Base-by-base conservation (phyloP, 768 basidiomycete genomes). In the Suillus sp. region DNA sequence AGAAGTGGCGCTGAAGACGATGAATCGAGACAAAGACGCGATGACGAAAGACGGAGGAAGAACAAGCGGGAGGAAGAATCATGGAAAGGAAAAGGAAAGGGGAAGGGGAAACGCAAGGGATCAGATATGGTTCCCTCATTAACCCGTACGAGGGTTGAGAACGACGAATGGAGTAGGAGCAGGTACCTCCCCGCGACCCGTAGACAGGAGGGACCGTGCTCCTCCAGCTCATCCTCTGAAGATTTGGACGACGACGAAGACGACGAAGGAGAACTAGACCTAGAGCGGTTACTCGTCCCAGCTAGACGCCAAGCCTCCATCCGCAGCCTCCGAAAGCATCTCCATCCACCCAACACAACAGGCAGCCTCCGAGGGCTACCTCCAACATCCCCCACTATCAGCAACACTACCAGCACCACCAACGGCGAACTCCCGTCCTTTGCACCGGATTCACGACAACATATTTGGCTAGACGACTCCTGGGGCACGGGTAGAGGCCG, bases 271-370 rank as follows among this genome's bases (percentile, higher is more conserved):
- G 90, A 91, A 69, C 76, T 91, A 53, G 83, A 86, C 69, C 79
- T 92, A 45, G 86, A 88, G 18, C 81, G 82, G 32, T 80, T 92
- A 61, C 84, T 92, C 40, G 84, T 89, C 32, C 88, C 85, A 9
- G 82, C 91, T 22, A 89, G 86, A 71, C 80, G 90, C 32, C 90
- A 92, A 70, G 82, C 86, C 64, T 91, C 90, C 20, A 91, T 92
- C 65, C 84, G 80, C 67, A 91, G 89, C 71, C 76, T 92, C 62
- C 79, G 89, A 62, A 86, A 79, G 64, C 90, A 91, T 68, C 78
- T 92, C 22, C 78, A 75, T 2, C 74, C 71, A 57, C 42, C 64
- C 37, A 51, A 37, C 34, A 18, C 54, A 32, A 60, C 47, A 37
- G 62, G 38, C 47, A 67, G 65, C 14, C 70, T 65, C n/a, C 67